Base-by-base conservation (phyloP, 2,329 filamentous ascomycete genomes). In the Pseudofabraea citricarpa region DNA sequence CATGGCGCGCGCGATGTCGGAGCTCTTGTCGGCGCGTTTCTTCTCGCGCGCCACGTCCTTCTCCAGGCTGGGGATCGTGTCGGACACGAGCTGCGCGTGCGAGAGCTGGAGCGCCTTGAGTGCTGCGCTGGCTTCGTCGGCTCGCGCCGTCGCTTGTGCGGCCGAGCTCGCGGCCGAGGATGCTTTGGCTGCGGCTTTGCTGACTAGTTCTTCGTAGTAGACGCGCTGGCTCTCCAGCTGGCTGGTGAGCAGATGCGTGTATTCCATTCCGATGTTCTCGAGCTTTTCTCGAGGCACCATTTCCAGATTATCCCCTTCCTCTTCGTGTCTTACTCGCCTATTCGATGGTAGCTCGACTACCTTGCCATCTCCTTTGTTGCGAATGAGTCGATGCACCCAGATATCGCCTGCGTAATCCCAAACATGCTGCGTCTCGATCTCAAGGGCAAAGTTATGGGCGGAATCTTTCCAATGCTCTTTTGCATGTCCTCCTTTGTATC, bases 381-480 rank as follows among this genome's bases (percentile, higher is more conserved):
- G 86, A 44, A 98, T 95, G 40, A 97, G 79, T 8, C 93, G 84
- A 65, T 98, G 93, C 38, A 97, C 93, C 74, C 95, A 98, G 59
- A 85, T 87, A 60, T 98, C 93, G 4, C 88, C 90, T 0, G 87
- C 88, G 52, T 98, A 98, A 65, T 98, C 93, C 93, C 93, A 98
- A 1, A 98, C 90, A 56, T 95, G 85, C 63, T 98, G 91, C 1
- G 90, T 95, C 49, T 85, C 82, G 27, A 97, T 79, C 62, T 98
- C 93, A 62, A 98, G 86, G 20, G 90, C 86, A 61, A 95, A 98
- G 50, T 86, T 87, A 64, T 98, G 93, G 4, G 82, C 81, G 3
- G 88, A 94, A 43, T 87, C 78, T 65, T 94, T 90, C 79, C 89
- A 96, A 65, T 96, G 90, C 10, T 87, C 85, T 62, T 95, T 95